Evolutionary conservation across 768 basidiomycete species (phyloP), one percentile per base, ranked within the genome.

Genomic region (Paxillus involutus): DNA sequence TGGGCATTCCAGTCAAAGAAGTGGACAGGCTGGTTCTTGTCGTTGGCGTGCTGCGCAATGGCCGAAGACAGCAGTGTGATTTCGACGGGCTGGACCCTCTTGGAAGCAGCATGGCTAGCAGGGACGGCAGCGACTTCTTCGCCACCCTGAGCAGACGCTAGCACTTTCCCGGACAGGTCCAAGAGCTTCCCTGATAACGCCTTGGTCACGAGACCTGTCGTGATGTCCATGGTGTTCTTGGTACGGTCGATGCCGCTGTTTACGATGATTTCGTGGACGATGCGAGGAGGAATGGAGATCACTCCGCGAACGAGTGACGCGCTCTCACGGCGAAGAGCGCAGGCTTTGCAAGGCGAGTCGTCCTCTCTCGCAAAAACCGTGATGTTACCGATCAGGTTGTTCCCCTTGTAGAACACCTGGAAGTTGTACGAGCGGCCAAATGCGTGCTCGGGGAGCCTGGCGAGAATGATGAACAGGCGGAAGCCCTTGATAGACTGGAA

Each of bases 401-500:
- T 14, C 9, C 45, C 14, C 40, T 56, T 59, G 49, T 59, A 59
- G 44, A 44, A 44, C 3, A 69, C 55, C 46, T 65, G 50, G 44
- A 69, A 60, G 45, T 54, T 50, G 50, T 69, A 71, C 4, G 68
- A 58, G 6, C 54, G 37, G 17, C 62, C 59, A 35, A 63, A 53
- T 4, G 61, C 63, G n/a, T 68, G 60, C 40, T 70, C 67, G 6
- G 41, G 42, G 43, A 69, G 67, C 30, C 50, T 52, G 45, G 59
- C 64, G n/a, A 65, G 52, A 32, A 71, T 56, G 21, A 56, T 54
- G 52, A 71, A 69, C 26, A 59, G 19, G n/a, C 69, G 68, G 52
- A 60, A 71, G 41, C 56, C 44, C 24, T 47, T 26, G 32, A 67
- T 58, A 12, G 57, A 59, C 47, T 40, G 45, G 44, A 59, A 55